phyloP scores from a whole-genome alignment of 257 asterid species.

The Nicotiana otophora region DNA sequence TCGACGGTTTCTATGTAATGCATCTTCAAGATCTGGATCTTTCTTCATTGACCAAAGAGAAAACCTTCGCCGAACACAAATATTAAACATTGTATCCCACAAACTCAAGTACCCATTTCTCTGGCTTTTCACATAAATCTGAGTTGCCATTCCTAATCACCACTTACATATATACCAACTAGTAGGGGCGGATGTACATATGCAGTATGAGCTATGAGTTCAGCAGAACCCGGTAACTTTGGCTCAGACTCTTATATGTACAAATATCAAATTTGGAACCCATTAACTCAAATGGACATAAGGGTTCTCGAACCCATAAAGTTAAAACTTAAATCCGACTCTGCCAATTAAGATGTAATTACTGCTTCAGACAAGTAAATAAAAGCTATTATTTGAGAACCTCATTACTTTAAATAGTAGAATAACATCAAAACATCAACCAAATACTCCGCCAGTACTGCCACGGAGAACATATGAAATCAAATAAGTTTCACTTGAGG shows the following conservation, averaged over 20 bases:
- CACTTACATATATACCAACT: background rate
- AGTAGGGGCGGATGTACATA: background rate
- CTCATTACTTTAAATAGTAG: background rate
- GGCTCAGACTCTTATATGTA: too few relatives aligned
- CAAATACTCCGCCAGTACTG: background rate
- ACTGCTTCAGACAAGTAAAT: background rate
- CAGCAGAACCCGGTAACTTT: background rate
- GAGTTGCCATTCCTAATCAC: conserved; percentile 25
- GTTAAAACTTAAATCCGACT: background rate
- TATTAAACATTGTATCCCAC: conserved; percentile 10
- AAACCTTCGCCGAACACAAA: conserved; percentile 24
- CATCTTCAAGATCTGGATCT: conserved; percentile 83
- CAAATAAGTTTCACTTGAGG: background rate
- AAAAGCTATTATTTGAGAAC: background rate
- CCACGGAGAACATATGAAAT: background rate
- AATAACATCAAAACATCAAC: background rate
- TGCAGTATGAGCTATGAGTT: background rate
- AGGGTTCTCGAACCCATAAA: background rate
- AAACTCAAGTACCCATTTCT: conserved; percentile 18
- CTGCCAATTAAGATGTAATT: background rate
- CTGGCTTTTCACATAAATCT: conserved; percentile 13
- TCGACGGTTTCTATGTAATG: conserved; percentile 67
- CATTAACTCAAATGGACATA: background rate
- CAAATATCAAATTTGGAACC: background rate
- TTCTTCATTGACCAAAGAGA: conserved; percentile 97